Percentiles rank a stretch among this genome's conserved stretches.
These are phyloP conservation scores for Boletellus ananiceps DNA, from an alignment of 768 basidiomycete species.

Conservation along the genomic window DNA sequence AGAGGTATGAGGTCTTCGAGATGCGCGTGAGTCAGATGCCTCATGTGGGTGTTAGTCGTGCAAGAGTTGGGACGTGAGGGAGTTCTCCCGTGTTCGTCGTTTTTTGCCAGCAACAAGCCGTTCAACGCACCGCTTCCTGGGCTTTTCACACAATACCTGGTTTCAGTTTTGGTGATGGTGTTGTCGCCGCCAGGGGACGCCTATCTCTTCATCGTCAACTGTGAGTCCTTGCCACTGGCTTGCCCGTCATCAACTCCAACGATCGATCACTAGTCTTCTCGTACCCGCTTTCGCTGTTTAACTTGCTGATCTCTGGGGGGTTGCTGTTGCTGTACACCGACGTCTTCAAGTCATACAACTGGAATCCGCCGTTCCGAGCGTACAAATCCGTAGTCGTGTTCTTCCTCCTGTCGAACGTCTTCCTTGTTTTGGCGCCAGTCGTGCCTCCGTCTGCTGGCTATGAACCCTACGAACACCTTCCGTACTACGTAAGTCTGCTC, in stretches of 20 bases:
- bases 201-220: conserved; percentile 64
- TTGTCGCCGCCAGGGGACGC: conserved; percentile 68
- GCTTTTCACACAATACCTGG: conserved; percentile 55
- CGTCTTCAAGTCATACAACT: conserved; percentile 40
- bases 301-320: conserved; percentile 56
- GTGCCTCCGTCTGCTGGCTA: conserved; percentile 54
- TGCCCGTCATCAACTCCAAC: background rate
- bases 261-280: conserved; percentile 42
- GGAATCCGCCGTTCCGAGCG: conserved; percentile 64
- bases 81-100: conserved; percentile 56
- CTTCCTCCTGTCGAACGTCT: conserved; percentile 63
- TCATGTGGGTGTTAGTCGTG: conserved; percentile 41
- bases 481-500: conserved; percentile 57
- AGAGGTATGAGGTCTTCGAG: conserved; percentile 42
- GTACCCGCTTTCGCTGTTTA: conserved; percentile 55
- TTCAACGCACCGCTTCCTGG: conserved; percentile 65
- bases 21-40: background rate
- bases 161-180: conserved; percentile 52
- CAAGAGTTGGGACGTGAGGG: conserved; percentile 75
- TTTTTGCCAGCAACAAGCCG: conserved; percentile 69
- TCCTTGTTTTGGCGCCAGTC: conserved; percentile 57
- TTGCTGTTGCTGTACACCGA: conserved; percentile 56
- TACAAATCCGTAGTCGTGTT: conserved; percentile 44
- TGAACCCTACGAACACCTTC: conserved; percentile 51
- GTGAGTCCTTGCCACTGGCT: conserved; percentile 34